Conservation (phyloP, 1,284 basidiomycete genomes). For the Quambalaria eucalypti region DNA sequence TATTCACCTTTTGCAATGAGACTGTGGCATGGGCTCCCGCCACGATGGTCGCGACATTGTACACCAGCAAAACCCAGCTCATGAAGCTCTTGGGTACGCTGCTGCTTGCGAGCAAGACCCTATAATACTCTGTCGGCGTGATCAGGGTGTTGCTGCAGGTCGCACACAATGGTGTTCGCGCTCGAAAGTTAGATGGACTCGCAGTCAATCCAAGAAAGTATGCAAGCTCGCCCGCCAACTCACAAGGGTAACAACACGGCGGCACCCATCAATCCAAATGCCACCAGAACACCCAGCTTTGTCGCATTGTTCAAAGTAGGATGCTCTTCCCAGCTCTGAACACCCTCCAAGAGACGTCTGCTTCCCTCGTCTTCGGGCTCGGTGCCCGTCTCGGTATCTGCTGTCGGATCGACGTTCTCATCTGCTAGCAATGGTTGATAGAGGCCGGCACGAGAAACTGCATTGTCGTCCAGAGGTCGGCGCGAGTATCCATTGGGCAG, state of each 20-base stretch:
- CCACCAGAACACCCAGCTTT: neutral
- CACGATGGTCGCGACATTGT: conserved; percentile 32
- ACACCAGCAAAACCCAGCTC: conserved; percentile 34
- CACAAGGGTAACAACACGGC: conserved; percentile 9
- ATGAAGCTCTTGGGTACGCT: conserved; percentile 25
- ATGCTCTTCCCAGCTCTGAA: too few relatives aligned
- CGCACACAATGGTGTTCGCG: conserved; percentile 48
- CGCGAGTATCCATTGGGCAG: conserved; percentile 8
- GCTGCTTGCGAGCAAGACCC: conserved; percentile 20
- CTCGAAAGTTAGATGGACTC: conserved; percentile 50
- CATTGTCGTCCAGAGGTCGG: neutral
- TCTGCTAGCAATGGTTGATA: neutral
- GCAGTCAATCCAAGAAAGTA: neutral
- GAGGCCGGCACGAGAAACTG: neutral
- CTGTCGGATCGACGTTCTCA: too few relatives aligned
- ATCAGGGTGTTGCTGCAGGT: conserved; percentile 35
- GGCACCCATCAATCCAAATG: conserved; percentile 6
- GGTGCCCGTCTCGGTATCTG: too few relatives aligned
- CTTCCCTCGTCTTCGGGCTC: too few relatives aligned
- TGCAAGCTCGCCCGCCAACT: neutral
- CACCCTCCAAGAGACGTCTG: too few relatives aligned
- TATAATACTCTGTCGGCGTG: conserved; percentile 39
- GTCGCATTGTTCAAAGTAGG: too few relatives aligned
- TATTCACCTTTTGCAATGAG: neutral
- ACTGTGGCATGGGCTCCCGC: conserved; percentile 20